These are phyloP conservation scores for Leishmania tarentolae DNA, from an alignment of 208 protist genomes.

Conservation along the genomic window DNA sequence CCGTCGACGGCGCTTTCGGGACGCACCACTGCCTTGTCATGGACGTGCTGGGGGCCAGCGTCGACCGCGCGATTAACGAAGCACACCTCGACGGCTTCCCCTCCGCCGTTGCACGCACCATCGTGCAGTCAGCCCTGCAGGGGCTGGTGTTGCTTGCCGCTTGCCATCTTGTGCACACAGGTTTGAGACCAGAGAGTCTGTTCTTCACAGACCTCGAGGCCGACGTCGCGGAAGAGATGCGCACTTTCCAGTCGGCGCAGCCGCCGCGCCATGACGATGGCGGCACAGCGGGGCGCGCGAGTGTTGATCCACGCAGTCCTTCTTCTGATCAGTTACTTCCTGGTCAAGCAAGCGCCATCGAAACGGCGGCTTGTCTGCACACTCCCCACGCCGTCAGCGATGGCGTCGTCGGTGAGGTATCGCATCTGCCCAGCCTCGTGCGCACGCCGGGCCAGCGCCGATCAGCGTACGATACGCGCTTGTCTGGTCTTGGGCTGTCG, in stretches of 20 bases:
- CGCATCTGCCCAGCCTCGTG: background rate
- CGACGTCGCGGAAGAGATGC: slow-evolving; percentile 37
- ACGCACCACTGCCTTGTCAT: slow-evolving; percentile 94
- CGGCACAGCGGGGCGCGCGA: too few species aligned
- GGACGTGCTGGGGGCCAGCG: slow-evolving; percentile 91
- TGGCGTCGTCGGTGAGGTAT: too few species aligned
- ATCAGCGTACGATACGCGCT: slow-evolving; percentile 39
- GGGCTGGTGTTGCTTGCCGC: slow-evolving; percentile 88
- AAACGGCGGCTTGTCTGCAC: background rate
- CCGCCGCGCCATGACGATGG: background rate
- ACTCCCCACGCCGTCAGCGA: background rate
- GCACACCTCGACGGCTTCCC: slow-evolving; percentile 91
- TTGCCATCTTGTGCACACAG: slow-evolving; percentile 93
- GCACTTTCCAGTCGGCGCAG: slow-evolving; percentile 29
- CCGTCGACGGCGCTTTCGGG: slow-evolving; percentile 53
- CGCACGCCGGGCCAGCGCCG: slow-evolving; percentile 1
- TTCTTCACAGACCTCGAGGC: slow-evolving; percentile 54
- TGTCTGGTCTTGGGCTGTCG: slow-evolving; percentile 49
- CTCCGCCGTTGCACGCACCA: slow-evolving; percentile 71
- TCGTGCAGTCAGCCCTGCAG: slow-evolving; percentile 49
- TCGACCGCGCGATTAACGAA: slow-evolving; percentile 92
- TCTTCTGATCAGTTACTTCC: too few species aligned
- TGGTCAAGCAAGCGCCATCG: too few species aligned
- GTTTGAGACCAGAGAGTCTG: slow-evolving; percentile 95
- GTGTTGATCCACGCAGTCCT: too few species aligned